Conservation (phyloP, 108 stramenopile genomes). For the Mediolabrus comicus region DNA sequence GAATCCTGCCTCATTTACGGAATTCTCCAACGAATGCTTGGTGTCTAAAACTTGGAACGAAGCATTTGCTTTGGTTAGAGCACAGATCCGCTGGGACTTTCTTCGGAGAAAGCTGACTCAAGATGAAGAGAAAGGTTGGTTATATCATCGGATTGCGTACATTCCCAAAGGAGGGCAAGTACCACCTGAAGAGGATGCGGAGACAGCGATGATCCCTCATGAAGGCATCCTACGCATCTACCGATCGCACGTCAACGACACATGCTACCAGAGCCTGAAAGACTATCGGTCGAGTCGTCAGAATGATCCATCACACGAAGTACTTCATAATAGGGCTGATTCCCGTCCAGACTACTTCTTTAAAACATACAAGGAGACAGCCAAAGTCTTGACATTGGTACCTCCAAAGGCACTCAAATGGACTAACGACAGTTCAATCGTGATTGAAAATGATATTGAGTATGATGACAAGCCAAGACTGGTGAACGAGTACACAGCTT, state of each 20-base stretch:
- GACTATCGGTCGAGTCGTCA: not conserved
- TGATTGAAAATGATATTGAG: constrained; percentile 17
- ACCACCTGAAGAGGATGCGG: not conserved
- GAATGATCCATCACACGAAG: not conserved
- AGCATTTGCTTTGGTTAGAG: not conserved
- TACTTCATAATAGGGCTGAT: constrained; percentile 4
- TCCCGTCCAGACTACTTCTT: constrained; percentile 25
- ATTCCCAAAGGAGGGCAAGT: not conserved
- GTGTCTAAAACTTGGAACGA: constrained; percentile 5
- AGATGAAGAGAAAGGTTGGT: not conserved
- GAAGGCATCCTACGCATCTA: constrained; percentile 25
- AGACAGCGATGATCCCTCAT: not conserved
- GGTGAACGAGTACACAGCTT: constrained; percentile 14
- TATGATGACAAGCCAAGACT: constrained; percentile 30
- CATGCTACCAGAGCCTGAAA: constrained; percentile 17
- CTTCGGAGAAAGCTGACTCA: not conserved
- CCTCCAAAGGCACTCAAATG: constrained; percentile 4
- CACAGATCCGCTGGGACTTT: constrained; percentile 5
- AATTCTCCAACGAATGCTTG: not conserved
- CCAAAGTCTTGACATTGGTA: constrained; percentile 7
- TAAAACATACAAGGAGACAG: constrained; percentile 14
- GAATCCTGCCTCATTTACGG: not conserved
- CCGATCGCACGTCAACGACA: constrained; percentile 16
- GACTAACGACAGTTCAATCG: not conserved
- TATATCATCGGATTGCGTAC: constrained; percentile 1